A percentile compares a stretch with the other conserved stretches of the same genome.
Evolutionary conservation across 2,329 filamentous ascomycete species (phyloP).

Genomic region (Arachnopeziza araneosa): DNA sequence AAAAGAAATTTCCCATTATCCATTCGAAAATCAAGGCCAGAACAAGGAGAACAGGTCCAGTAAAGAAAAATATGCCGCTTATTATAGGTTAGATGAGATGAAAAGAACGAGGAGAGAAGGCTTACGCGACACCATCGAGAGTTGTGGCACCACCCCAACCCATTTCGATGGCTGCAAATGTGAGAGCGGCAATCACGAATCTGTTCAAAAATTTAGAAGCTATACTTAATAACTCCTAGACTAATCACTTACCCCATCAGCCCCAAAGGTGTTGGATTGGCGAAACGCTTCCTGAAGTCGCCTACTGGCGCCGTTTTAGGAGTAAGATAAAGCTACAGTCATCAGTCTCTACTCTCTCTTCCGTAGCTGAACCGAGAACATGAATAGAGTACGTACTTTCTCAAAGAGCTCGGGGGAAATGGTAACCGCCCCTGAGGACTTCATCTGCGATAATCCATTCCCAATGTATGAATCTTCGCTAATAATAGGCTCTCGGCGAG

Average conservation of each 20-base stretch:
- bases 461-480: not conserved
- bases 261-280: conserved; percentile 21
- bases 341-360: not conserved
- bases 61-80: conserved; percentile 23
- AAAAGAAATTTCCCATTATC: conserved; percentile 46
- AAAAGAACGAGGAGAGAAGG: too few species aligned
- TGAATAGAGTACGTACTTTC: conserved; percentile 10
- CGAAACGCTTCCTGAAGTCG: conserved; percentile 20
- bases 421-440: conserved; percentile 1
- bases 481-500: not conserved
- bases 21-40: conserved; percentile 46
- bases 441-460: not conserved
- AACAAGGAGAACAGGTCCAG: conserved; percentile 41
- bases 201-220: not conserved
- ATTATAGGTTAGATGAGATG: not conserved
- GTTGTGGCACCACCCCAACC: conserved; percentile 21
- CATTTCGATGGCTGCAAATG: conserved; percentile 18
- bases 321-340: conserved; percentile 18
- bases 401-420: conserved; percentile 23
- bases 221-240: not conserved
- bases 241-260: conserved; percentile 16
- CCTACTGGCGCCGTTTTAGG: conserved; percentile 14
- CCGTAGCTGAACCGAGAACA: not conserved
- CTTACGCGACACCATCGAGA: conserved; percentile 19
- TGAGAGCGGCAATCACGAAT: conserved; percentile 34